These are phyloP conservation scores for Taiwanofungus camphoratus DNA, from an alignment of 1,284 basidiomycete genomes.

Conservation along the genomic window DNA sequence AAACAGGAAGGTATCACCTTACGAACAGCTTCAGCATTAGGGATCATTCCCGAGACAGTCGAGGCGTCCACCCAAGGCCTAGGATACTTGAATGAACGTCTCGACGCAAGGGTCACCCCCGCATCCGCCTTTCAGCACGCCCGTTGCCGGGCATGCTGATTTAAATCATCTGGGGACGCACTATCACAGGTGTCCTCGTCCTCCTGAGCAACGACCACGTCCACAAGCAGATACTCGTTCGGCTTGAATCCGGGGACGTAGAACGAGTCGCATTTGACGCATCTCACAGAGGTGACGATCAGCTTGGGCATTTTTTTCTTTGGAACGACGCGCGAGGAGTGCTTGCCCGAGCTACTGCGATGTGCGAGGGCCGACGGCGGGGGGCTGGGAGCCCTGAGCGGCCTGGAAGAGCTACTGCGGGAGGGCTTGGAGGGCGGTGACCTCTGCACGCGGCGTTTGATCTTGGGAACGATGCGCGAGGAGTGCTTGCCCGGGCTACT, in stretches of 20 bases:
- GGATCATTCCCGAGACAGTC: slow-evolving; percentile 1
- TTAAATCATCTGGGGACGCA: not conserved
- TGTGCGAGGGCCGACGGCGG: no score
- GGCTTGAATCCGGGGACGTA: not conserved
- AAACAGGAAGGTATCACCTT: not conserved
- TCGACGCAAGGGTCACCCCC: not conserved
- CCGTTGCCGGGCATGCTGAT: not conserved
- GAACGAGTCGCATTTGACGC: slow-evolving; percentile 2
- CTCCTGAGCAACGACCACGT: slow-evolving; percentile 3
- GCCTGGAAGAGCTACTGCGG: no score
- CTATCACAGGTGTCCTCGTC: slow-evolving; percentile 1
- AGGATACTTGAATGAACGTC: slow-evolving; percentile 4
- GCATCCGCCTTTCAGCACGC: no score
- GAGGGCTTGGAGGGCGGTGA: no score
- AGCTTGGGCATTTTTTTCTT: no score
- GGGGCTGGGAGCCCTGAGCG: no score
- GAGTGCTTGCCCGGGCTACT: no score
- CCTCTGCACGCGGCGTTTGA: no score
- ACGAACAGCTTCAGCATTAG: not conserved
- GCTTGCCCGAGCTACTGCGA: no score
- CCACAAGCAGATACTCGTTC: slow-evolving; percentile 2
- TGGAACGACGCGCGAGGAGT: no score
- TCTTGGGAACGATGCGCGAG: no score
- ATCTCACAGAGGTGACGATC: not conserved
- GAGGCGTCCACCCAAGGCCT: not conserved